Conservation (phyloP, 345 rosid species). For the Arabis alpina region DNA sequence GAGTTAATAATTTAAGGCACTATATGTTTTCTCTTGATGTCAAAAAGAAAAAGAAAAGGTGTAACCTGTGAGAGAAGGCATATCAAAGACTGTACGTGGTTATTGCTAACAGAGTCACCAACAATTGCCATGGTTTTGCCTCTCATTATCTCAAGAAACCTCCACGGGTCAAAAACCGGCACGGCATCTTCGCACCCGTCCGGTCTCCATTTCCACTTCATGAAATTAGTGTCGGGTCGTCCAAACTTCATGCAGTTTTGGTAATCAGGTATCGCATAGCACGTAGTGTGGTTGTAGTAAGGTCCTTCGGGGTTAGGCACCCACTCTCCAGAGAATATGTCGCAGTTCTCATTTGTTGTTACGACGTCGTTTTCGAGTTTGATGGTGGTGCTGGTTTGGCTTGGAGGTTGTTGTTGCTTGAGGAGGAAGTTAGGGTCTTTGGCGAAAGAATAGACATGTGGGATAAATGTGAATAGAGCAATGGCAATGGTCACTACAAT, state of each 20-base stretch:
- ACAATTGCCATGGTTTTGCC: conserved; percentile 86
- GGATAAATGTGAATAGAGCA: conserved; percentile 39
- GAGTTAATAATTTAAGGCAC: too few relatives aligned
- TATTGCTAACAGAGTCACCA: conserved; percentile 88
- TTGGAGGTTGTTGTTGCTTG: conserved; percentile 39
- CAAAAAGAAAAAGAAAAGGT: too few relatives aligned
- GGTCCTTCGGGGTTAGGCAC: conserved; percentile 71
- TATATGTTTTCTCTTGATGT: too few relatives aligned
- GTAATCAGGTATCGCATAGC: conserved; percentile 96
- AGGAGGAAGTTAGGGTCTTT: conserved; percentile 47
- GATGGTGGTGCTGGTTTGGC: conserved; percentile 27
- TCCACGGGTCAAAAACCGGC: conserved; percentile 68
- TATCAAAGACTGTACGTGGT: conserved; percentile 95
- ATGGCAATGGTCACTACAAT: conserved; percentile 33
- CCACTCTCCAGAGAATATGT: conserved; percentile 87
- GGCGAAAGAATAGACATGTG: conserved; percentile 38
- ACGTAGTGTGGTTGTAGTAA: conserved; percentile 81
- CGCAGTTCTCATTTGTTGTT: conserved; percentile 44
- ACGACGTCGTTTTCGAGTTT: conserved; percentile 28
- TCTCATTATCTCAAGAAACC: conserved; percentile 70
- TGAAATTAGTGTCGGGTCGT: conserved; percentile 68
- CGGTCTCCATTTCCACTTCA: conserved; percentile 90
- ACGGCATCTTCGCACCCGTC: conserved; percentile 60
- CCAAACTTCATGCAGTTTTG: conserved; percentile 95
- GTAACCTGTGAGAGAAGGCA: conserved; percentile 89